Conservation (phyloP, 106 monocot genomes). For the Acorus calamus region DNA sequence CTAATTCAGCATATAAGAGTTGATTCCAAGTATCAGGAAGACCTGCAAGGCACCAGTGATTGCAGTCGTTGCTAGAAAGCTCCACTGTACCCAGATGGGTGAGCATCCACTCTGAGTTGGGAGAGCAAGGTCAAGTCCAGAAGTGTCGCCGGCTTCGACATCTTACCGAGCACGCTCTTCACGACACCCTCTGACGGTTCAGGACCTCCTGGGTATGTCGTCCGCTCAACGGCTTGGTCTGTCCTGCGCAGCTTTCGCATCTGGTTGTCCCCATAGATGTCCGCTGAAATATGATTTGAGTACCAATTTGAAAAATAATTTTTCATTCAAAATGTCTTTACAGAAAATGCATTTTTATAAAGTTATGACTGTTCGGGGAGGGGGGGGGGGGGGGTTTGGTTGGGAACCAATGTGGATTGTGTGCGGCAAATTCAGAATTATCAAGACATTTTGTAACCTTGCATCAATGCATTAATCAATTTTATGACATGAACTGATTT, state of each 20-base stretch:
- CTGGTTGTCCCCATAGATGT: slow-evolving; percentile 14
- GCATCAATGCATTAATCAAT: too few relatives aligned
- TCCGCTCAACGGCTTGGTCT: slow-evolving; percentile 12
- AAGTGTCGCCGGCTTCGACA: slow-evolving; percentile 13
- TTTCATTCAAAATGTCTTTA: too few relatives aligned
- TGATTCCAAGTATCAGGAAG: slow-evolving; percentile 17
- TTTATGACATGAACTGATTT: too few relatives aligned
- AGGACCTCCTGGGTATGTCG: slow-evolving; percentile 8
- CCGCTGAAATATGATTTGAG: slow-evolving; percentile 9
- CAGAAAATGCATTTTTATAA: too few relatives aligned
- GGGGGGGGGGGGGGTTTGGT: too few relatives aligned
- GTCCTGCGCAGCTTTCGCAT: slow-evolving; percentile 2
- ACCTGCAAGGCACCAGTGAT: slow-evolving; percentile 34
- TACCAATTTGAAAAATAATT: too few relatives aligned
- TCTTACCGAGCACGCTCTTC: slow-evolving; percentile 3
- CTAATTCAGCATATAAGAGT: slow-evolving; percentile 1
- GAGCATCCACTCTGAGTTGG: slow-evolving; percentile 27
- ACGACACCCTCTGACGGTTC: slow-evolving; percentile 17
- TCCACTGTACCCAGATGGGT: slow-evolving; percentile 21
- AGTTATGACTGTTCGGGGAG: too few relatives aligned
- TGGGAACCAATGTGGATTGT: too few relatives aligned
- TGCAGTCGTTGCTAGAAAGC: slow-evolving; percentile 15
- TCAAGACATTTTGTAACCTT: too few relatives aligned
- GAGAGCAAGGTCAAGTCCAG: slow-evolving; percentile 22
- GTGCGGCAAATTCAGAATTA: too few relatives aligned